These are phyloP conservation scores for Triticum turgidum DNA, from an alignment of 176 grass and related monocot species.

Conservation along the genomic window DNA sequence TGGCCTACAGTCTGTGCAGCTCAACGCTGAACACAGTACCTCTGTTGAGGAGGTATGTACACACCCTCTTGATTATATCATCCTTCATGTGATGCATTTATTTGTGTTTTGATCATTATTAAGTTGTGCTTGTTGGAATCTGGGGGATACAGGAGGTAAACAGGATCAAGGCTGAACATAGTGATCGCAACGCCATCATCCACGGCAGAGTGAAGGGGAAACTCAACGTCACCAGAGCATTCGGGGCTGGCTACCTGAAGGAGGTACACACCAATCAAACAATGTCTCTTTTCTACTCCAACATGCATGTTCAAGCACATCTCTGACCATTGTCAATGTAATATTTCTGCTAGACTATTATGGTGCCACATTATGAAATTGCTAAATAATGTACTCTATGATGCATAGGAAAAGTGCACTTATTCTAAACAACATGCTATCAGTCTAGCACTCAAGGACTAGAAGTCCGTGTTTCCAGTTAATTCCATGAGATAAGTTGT, in stretches of 20 bases:
- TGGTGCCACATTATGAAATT: background rate
- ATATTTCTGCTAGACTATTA: background rate
- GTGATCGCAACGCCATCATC: slow-evolving; percentile 49
- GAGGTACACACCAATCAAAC: slow-evolving; percentile 37
- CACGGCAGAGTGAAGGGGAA: slow-evolving; percentile 79
- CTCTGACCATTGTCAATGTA: background rate
- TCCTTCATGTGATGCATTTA: background rate
- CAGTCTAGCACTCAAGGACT: background rate
- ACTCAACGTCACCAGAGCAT: slow-evolving; percentile 79
- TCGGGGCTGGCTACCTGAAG: slow-evolving; percentile 79
- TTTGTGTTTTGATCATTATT: background rate
- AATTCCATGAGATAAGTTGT: too few relatives aligned
- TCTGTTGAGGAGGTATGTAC: slow-evolving; percentile 42
- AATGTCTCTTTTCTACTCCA: background rate
- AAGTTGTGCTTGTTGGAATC: background rate
- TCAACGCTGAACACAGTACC: slow-evolving; percentile 74
- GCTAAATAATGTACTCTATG: background rate
- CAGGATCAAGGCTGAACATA: slow-evolving; percentile 54
- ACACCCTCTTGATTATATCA: background rate
- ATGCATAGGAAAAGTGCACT: background rate
- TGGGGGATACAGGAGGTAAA: slow-evolving; percentile 53
- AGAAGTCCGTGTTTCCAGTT: background rate
- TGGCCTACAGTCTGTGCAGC: slow-evolving; percentile 63
- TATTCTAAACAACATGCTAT: too few relatives aligned
- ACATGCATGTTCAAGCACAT: background rate